Conservation (phyloP, 1,284 basidiomycete genomes). For the Erythrobasidium hasegawianum region DNA sequence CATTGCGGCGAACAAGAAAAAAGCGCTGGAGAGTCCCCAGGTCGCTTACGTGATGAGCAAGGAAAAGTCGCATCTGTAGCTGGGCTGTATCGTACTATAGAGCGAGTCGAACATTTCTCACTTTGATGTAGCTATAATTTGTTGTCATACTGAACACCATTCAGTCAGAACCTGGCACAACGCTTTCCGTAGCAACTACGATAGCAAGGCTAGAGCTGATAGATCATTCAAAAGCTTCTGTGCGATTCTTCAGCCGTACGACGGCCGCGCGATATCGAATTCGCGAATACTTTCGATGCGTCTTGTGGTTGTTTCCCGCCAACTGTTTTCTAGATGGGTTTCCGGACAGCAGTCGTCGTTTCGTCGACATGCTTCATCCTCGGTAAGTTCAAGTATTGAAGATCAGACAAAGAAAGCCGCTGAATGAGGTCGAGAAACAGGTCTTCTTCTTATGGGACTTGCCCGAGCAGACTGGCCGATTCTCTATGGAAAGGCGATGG, state of each 20-base stretch:
- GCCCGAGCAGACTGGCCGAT: slow-evolving; percentile 27
- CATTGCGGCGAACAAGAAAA: slow-evolving; percentile 11
- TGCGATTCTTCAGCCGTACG: too few species aligned
- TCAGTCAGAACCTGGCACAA: too few species aligned
- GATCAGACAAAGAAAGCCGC: background rate
- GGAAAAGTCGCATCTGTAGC: slow-evolving; percentile 2
- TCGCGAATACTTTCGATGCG: too few species aligned
- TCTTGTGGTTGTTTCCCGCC: too few species aligned
- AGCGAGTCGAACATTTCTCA: too few species aligned
- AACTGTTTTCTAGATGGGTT: slow-evolving; percentile 9
- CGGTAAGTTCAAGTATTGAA: slow-evolving; percentile 1
- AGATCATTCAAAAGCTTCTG: too few species aligned
- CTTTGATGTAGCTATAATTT: too few species aligned
- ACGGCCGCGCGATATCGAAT: too few species aligned
- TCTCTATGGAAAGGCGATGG: slow-evolving; percentile 4
- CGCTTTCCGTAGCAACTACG: too few species aligned
- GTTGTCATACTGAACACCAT: too few species aligned
- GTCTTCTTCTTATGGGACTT: slow-evolving; percentile 23
- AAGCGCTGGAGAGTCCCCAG: slow-evolving; percentile 1
- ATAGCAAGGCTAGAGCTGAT: too few species aligned
- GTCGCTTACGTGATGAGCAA: slow-evolving; percentile 18
- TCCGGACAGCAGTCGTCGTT: slow-evolving; percentile 24
- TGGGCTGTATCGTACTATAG: too few species aligned
- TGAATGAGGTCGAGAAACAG: slow-evolving; percentile 1
- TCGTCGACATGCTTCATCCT: slow-evolving; percentile 30